Conservation (phyloP, 352 stramenopile genomes). For the Globisporangium okanoganense region DNA sequence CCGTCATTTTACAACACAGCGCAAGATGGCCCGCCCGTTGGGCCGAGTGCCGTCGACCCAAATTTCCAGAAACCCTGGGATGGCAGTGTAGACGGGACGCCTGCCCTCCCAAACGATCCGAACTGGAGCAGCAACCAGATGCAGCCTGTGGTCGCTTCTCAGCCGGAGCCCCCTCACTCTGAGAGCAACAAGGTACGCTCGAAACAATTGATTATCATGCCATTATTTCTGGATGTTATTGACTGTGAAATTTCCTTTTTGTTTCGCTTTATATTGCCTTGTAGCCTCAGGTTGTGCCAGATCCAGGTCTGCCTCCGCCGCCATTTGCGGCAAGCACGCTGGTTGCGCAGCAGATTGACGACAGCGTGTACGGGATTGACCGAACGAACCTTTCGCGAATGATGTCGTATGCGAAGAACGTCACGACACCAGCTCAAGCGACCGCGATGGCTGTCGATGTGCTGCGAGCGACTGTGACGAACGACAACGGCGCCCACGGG, state of each 20-base stretch:
- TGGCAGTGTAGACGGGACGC: background rate
- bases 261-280: too few relatives aligned
- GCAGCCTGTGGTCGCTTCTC: background rate
- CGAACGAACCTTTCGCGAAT: constrained; percentile 42
- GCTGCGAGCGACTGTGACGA: constrained; percentile 41
- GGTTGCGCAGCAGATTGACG: constrained; percentile 54
- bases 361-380: constrained; percentile 52
- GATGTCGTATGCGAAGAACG: constrained; percentile 56
- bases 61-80: constrained; percentile 42
- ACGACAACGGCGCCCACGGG: constrained; percentile 44
- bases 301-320: constrained; percentile 47
- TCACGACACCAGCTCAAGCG: constrained; percentile 51
- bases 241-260: background rate
- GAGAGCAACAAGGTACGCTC: constrained; percentile 12
- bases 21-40: constrained; percentile 37
- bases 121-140: constrained; percentile 25
- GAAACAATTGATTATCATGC: background rate
- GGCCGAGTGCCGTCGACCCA: constrained; percentile 29
- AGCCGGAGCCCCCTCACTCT: background rate
- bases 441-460: constrained; percentile 70
- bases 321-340: constrained; percentile 61
- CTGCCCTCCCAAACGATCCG: constrained; percentile 11
- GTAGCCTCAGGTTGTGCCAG: constrained; percentile 4
- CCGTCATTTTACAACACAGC: constrained; percentile 58
- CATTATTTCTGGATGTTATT: background rate